Evolutionary conservation across 768 basidiomycete genomes (phyloP), one percentile per base, ranked within the genome.

Genomic region (Postia placenta): DNA sequence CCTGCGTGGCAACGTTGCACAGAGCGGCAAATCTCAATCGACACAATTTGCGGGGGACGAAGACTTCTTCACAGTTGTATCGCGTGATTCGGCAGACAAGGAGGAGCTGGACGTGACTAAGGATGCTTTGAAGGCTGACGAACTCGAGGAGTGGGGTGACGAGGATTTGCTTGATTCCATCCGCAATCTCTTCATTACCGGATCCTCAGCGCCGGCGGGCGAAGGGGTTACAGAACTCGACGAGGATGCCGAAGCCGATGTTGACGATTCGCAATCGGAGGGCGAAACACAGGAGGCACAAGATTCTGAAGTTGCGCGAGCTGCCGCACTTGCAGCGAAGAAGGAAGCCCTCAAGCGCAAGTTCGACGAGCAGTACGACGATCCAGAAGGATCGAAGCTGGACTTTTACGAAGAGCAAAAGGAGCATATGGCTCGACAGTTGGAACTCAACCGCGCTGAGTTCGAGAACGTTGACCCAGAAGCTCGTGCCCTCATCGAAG

Each of bases 361-460:
- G 65, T 99, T 99, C 63, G 91, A 99, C 67, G 90, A 92, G 58
- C 87, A 95, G 67, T 97, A 97, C 66, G 92, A 96, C 64, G 91
- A 93, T 56, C 87, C 88, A 2, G 85, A 88, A 38, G 74, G 77
- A 47, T 68, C 81, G 48, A 86, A 88, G 58, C 67, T 81, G 64
- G 90, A 92, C 60, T 96, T 96, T 60, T 99, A 96, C 71, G 80
- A 85, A 42, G 81, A 86, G 61, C 84, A 87, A 65, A 99, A 97
- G 69, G 89, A 88, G 17, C 92, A 93, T 60, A 89, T 99, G 61
- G 80, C 90, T 19, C 76, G 78, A 7, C 93, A 96, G 60, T 81
- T 85, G 24, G 76, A 80, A 45, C 72, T 94, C 47, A 95, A 95
- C 67, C 78, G 78, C 40, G 80, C 80, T 3, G 96, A 97, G 67